Evolutionary conservation across 495 filamentous ascomycete species (phyloP), one percentile per base, ranked within the genome.

Genomic region (Aspergillus diversus): DNA sequence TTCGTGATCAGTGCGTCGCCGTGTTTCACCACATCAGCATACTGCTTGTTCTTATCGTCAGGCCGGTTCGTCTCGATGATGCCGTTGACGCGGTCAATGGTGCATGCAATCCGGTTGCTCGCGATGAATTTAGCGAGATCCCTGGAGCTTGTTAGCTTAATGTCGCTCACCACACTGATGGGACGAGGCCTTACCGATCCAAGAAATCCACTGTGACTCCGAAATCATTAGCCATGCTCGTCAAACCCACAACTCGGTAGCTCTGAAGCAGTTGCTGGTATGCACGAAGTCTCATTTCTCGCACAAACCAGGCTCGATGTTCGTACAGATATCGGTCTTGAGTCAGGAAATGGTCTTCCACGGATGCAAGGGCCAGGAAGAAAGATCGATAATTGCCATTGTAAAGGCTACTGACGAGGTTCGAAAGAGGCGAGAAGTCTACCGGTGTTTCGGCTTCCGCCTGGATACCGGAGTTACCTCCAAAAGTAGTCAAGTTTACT

Each of bases 31-130:
- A 97, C 92, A 70, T 97, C 95, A 54, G 93, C 87, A 74, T 98
- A 99, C 77, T 99, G 95, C 82, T 96, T 96, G 83, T 97, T 97
- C 86, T 98, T 98, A 75, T 97, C 92, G 71, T 97, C 96, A 5
- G 95, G 93, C 55, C 96, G 84, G 78, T 97, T 96, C 32, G 94
- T 99, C 83, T 98, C 96, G 70, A 99, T 97, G 71, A 98, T 90
- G 42, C 93, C 94, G 66, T 95, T 93, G 63, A 99, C 96, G 51
- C 95, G 92, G 80, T 99, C 95, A 67, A 99, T 97, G 33, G 92
- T 97, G 83, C 94, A 97, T 13, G 93, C 87, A 67, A 99, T 91
- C 69, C 95, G 89, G 77, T 93, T 91, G 64, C 87, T 92, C 7
- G 95, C 94, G 70, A 99, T 99, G 78, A 98, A 99, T 74, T 93